These are phyloP conservation scores for Calonectria pauciramosa DNA, from an alignment of 2,329 filamentous ascomycete genomes.

Conservation along the genomic window DNA sequence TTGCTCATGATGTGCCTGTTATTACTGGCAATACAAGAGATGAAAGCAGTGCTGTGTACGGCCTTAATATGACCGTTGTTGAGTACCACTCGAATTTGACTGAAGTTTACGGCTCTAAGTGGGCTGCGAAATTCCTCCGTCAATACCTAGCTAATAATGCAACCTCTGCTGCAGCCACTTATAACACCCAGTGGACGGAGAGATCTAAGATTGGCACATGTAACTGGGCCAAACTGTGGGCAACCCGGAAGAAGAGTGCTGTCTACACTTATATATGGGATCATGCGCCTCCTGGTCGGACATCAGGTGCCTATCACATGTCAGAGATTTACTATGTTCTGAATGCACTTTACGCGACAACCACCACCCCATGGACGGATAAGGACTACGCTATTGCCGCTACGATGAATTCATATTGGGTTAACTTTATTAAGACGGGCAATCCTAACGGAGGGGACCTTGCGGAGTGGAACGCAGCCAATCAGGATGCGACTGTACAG, in stretches of 20 bases:
- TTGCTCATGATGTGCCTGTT: slow-evolving; percentile 22
- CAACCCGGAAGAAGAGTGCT: not conserved
- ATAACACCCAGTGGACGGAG: not conserved
- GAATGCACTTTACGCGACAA: not conserved
- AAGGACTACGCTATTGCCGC: not conserved
- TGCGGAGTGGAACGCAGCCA: not conserved
- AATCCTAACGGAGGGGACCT: not conserved
- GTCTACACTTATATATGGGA: slow-evolving; percentile 18
- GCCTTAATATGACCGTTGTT: not conserved
- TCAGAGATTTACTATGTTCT: slow-evolving; percentile 9
- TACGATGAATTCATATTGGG: slow-evolving; percentile 4
- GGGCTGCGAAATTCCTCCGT: not conserved
- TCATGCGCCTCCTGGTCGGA: slow-evolving; percentile 13
- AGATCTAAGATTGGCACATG: slow-evolving; percentile 1
- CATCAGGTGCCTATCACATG: slow-evolving; percentile 2
- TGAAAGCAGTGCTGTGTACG: slow-evolving; percentile 8
- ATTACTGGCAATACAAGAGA: slow-evolving; percentile 26
- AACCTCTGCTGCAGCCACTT: not conserved
- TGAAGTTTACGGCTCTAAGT: not conserved
- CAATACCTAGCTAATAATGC: not conserved
- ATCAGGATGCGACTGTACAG: not conserved
- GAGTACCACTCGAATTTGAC: not conserved
- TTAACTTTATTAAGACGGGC: slow-evolving; percentile 2
- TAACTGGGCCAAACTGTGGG: not conserved
- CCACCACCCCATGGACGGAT: not conserved